phyloP scores from a whole-genome alignment of 495 filamentous ascomycete species.

The Lasiosphaeriaceae sp. region DNA sequence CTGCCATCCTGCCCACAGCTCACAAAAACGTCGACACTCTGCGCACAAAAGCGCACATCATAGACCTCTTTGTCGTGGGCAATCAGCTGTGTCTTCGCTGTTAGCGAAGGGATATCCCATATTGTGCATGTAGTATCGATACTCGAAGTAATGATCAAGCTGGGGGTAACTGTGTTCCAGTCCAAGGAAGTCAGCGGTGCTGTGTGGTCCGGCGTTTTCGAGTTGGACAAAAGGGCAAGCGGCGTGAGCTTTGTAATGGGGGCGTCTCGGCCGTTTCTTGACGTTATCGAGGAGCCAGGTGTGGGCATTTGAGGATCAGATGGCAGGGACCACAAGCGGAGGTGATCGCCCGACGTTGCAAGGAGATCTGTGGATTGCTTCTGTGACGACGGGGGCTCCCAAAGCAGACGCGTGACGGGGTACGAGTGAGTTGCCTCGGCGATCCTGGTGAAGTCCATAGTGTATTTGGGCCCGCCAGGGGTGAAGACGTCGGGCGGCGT shows the following conservation, averaged over 20 bases:
- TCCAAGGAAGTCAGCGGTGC: conserved; percentile 94
- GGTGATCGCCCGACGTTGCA: conserved; percentile 93
- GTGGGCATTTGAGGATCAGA: conserved; percentile 48
- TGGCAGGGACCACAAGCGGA: conserved; percentile 87
- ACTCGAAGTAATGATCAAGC: conserved; percentile 95
- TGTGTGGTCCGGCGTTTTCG: conserved; percentile 96
- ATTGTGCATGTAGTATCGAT: conserved; percentile 99
- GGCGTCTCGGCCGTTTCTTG: conserved; percentile 57
- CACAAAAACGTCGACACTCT: conserved; percentile 94
- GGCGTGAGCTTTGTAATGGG: conserved; percentile 86
- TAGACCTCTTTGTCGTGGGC: conserved; percentile 99
- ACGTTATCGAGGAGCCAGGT: conserved; percentile 70
- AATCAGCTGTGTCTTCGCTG: conserved; percentile 96
- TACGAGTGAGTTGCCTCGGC: conserved; percentile 98
- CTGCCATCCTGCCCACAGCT: conserved; percentile 97
- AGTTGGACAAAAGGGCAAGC: conserved; percentile 89
- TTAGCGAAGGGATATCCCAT: conserved; percentile 98
- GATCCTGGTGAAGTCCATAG: conserved; percentile 87
- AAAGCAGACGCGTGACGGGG: conserved; percentile 91
- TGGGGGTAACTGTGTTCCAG: conserved; percentile 96
- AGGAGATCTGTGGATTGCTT: conserved; percentile 96
- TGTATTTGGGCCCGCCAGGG: conserved; percentile 65
- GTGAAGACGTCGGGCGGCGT: conserved; percentile 68
- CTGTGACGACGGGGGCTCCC: conserved; percentile 95
- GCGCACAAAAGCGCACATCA: conserved; percentile 95